Percentiles rank a stretch among this genome's conserved stretches.
Conservation (phyloP, 225 moss, liverwort and hornwort genomes). For the Physcomitrellopsis africana region DNA sequence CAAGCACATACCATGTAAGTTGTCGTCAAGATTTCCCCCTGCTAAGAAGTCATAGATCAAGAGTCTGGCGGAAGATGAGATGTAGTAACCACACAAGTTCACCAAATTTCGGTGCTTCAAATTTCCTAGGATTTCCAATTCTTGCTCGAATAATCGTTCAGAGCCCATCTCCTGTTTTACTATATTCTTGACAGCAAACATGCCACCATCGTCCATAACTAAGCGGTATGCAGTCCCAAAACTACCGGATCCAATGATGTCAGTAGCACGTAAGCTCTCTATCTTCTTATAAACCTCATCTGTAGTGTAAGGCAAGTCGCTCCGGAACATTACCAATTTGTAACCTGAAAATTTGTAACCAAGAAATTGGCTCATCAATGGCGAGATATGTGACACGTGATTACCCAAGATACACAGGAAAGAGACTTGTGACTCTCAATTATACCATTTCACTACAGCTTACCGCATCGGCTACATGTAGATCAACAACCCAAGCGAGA, state of each 20-base stretch:
- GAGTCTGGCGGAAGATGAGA: slow-evolving; percentile 50
- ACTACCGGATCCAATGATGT: slow-evolving; percentile 87
- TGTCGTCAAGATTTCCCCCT: slow-evolving; percentile 57
- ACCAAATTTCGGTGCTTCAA: slow-evolving; percentile 66
- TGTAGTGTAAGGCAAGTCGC: slow-evolving; percentile 78
- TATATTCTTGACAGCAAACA: slow-evolving; percentile 91
- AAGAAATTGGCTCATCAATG: background rate
- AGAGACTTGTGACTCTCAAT: background rate
- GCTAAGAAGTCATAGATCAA: slow-evolving; percentile 65
- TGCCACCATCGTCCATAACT: slow-evolving; percentile 81
- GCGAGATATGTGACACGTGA: too few species aligned
- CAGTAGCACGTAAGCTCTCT: slow-evolving; percentile 67
- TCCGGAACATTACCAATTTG: slow-evolving; percentile 87
- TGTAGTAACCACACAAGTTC: slow-evolving; percentile 65
- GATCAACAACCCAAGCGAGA: background rate
- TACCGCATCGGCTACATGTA: background rate
- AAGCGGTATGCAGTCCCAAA: slow-evolving; percentile 88
- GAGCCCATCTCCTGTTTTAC: slow-evolving; percentile 68
- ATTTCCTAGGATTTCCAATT: slow-evolving; percentile 62
- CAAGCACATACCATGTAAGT: slow-evolving; percentile 48
- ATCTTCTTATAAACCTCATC: slow-evolving; percentile 71
- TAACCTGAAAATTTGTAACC: slow-evolving; percentile 48
- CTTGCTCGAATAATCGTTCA: slow-evolving; percentile 72
- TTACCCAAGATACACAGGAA: too few species aligned
- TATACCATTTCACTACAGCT: background rate